Conservation (phyloP, 2,329 filamentous ascomycete genomes). For the Shiraia bambusicola region DNA sequence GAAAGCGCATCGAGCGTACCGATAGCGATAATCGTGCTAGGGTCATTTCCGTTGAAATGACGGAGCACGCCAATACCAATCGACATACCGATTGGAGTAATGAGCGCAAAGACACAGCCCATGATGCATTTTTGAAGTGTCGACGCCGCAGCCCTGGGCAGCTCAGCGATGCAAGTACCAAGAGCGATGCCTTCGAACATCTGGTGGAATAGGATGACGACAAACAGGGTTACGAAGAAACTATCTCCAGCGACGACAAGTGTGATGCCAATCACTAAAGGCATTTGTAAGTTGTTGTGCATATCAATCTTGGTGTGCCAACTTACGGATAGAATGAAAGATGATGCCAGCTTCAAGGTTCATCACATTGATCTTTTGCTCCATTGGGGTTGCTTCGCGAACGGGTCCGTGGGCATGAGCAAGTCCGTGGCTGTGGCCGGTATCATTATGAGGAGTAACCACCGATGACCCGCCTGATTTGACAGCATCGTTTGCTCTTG, state of each 20-base stretch:
- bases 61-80: slow-evolving; percentile 73
- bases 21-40: slow-evolving; percentile 67
- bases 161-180: slow-evolving; percentile 67
- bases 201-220: slow-evolving; percentile 75
- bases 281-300: neutral
- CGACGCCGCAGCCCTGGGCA: slow-evolving; percentile 47
- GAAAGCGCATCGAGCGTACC: slow-evolving; percentile 73
- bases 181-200: slow-evolving; percentile 77
- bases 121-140: slow-evolving; percentile 60
- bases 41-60: slow-evolving; percentile 72
- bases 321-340: slow-evolving; percentile 70
- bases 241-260: slow-evolving; percentile 57
- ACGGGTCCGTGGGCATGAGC: slow-evolving; percentile 25
- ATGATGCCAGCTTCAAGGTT: slow-evolving; percentile 74
- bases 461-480: slow-evolving; percentile 16
- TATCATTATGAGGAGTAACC: slow-evolving; percentile 14
- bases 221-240: slow-evolving; percentile 54
- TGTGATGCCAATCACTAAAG: slow-evolving; percentile 63
- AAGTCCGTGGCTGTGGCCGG: slow-evolving; percentile 15
- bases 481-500: slow-evolving; percentile 7
- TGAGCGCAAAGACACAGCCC: slow-evolving; percentile 64
- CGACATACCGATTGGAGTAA: slow-evolving; percentile 77
- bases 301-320: neutral
- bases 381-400: slow-evolving; percentile 21
- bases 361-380: slow-evolving; percentile 60